Conservation (phyloP, 345 rosid species). For the Eutrema yunnanense region DNA sequence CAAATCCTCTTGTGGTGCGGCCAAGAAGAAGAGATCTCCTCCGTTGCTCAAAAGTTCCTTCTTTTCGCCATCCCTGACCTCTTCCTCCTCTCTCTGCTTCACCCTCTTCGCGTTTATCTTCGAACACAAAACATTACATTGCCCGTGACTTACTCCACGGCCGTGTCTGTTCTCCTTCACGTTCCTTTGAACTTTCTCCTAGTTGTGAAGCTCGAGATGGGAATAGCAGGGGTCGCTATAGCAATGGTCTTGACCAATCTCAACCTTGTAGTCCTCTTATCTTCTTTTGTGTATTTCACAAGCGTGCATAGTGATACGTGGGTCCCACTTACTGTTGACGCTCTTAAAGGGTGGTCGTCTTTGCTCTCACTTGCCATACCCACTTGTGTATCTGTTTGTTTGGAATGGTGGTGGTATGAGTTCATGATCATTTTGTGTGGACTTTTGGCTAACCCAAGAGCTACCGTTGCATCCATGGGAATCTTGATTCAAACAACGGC, state of each 20-base stretch:
- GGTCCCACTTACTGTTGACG: slow-evolving; percentile 72
- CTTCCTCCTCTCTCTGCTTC: slow-evolving; percentile 80
- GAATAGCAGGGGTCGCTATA: slow-evolving; percentile 79
- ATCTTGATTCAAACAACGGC: slow-evolving; percentile 91
- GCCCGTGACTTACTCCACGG: slow-evolving; percentile 84
- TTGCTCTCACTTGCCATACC: slow-evolving; percentile 84
- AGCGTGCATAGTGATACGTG: slow-evolving; percentile 69
- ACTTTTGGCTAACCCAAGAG: slow-evolving; percentile 70
- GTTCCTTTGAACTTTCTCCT: slow-evolving; percentile 75
- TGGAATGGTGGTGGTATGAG: slow-evolving; percentile 99
- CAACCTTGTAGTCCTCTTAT: slow-evolving; percentile 61
- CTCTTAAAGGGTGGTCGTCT: slow-evolving; percentile 81
- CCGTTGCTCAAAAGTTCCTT: slow-evolving; percentile 69
- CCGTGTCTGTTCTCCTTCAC: slow-evolving; percentile 75
- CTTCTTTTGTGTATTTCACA: slow-evolving; percentile 64
- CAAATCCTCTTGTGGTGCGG: slow-evolving; percentile 71
- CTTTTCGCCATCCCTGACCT: slow-evolving; percentile 87
- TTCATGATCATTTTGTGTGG: slow-evolving; percentile 91
- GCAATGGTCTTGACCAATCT: slow-evolving; percentile 91
- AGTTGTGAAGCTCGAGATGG: slow-evolving; percentile 71
- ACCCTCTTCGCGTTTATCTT: slow-evolving; percentile 83
- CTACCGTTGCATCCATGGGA: slow-evolving; percentile 95
- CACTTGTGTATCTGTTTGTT: slow-evolving; percentile 84
- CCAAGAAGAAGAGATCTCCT: slow-evolving; percentile 71
- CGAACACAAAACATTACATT: slow-evolving; percentile 83